Evolutionary conservation across 2,329 filamentous ascomycete species (phyloP).

Genomic region (Ophiostoma triangulosporum): DNA sequence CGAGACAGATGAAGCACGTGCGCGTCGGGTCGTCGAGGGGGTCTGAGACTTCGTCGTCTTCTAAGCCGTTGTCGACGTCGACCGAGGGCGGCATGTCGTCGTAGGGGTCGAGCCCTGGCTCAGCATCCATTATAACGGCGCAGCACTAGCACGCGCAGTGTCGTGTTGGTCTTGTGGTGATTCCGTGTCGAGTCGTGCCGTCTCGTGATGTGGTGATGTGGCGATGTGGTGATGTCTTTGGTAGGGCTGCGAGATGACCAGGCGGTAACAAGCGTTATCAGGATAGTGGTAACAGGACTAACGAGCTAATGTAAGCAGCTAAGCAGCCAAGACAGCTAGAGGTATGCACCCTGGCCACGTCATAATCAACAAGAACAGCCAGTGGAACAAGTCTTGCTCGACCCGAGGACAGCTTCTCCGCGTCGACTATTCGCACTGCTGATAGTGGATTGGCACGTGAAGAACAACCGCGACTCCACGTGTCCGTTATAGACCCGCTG

Average conservation of each 20-base stretch:
- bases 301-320: background rate
- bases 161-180: no score
- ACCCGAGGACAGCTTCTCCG: background rate
- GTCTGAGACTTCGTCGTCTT: background rate
- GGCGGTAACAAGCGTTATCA: no score
- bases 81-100: background rate
- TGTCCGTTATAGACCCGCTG: background rate
- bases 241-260: no score
- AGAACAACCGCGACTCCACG: background rate
- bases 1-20: slow-evolving; percentile 49
- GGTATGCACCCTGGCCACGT: background rate
- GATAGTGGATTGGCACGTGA: background rate
- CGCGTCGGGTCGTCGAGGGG: slow-evolving; percentile 1
- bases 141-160: no score
- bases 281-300: background rate
- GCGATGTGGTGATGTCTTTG: background rate
- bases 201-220: background rate
- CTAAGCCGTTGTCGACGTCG: background rate
- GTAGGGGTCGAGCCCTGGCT: background rate
- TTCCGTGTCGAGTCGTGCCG: background rate
- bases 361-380: background rate
- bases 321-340: background rate
- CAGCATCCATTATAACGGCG: background rate
- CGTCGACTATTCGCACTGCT: background rate
- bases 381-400: background rate